A percentile compares a stretch with the other conserved stretches of the same genome.
phyloP scores from a whole-genome alignment of 2,329 filamentous ascomycete species.

The Phyllosticta citrichinensis region DNA sequence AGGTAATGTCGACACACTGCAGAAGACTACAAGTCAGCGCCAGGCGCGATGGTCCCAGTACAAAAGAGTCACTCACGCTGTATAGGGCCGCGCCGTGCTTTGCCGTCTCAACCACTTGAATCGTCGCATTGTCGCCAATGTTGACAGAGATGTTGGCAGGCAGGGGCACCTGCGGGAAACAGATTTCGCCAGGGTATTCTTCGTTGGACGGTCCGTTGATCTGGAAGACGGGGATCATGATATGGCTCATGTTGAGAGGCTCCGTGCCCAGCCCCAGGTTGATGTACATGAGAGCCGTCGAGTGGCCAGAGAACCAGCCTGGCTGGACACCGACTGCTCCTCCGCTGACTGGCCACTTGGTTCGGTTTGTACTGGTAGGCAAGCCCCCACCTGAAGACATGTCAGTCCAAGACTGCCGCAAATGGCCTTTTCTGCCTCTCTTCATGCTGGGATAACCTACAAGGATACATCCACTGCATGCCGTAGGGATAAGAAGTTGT shows the following conservation, averaged over 20 bases:
- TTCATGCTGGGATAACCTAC: conserved; percentile 44
- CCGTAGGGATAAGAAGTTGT: conserved; percentile 61
- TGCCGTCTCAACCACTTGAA: conserved; percentile 76
- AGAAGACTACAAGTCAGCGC: neutral
- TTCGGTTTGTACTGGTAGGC: conserved; percentile 66
- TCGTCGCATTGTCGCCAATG: conserved; percentile 79
- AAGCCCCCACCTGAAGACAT: conserved; percentile 66
- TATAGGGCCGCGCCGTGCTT: conserved; percentile 75
- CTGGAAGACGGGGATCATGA: conserved; percentile 72
- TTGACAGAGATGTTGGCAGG: conserved; percentile 62
- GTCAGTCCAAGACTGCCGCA: neutral
- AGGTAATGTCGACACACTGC: conserved; percentile 93
- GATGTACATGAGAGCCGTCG: conserved; percentile 73
- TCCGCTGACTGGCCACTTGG: conserved; percentile 80
- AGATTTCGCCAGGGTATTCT: conserved; percentile 81
- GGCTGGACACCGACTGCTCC: conserved; percentile 87
- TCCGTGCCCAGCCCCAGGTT: conserved; percentile 80
- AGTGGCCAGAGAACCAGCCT: conserved; percentile 90
- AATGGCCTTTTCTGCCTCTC: no score
- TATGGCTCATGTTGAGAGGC: conserved; percentile 77
- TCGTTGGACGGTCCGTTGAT: conserved; percentile 71
- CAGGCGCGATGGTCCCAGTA: no score
- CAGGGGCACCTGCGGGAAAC: conserved; percentile 78
- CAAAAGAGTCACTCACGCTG: conserved; percentile 48
- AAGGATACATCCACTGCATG: conserved; percentile 94